Evolutionary conservation across 1,284 basidiomycete genomes (phyloP).

Genomic region (Farysia itapuensis): DNA sequence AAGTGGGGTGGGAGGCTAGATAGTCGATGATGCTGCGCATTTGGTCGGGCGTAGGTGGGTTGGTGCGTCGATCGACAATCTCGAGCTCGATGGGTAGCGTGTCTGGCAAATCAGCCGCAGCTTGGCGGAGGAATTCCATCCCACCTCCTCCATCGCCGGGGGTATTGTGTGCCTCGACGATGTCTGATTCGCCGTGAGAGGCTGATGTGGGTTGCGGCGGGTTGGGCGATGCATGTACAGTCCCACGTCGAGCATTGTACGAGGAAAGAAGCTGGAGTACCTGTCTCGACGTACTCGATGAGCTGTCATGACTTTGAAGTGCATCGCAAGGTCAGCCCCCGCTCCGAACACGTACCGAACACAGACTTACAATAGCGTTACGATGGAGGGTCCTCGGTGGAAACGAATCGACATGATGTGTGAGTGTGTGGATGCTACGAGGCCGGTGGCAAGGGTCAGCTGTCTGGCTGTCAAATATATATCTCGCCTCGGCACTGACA

Average conservation of each 20-base stretch:
- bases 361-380: slow-evolving; percentile 30
- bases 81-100: slow-evolving; percentile 12
- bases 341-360: neutral
- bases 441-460: too few species aligned
- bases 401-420: slow-evolving; percentile 37
- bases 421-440: too few species aligned
- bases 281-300: slow-evolving; percentile 15
- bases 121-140: slow-evolving; percentile 10
- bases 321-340: too few species aligned
- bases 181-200: slow-evolving; percentile 12
- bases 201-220: neutral
- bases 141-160: slow-evolving; percentile 7
- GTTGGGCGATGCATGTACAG: neutral
- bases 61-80: slow-evolving; percentile 13
- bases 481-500: neutral
- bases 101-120: slow-evolving; percentile 8
- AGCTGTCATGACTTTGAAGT: slow-evolving; percentile 13
- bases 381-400: slow-evolving; percentile 25
- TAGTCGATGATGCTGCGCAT: slow-evolving; percentile 28
- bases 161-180: slow-evolving; percentile 9
- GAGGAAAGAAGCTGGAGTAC: slow-evolving; percentile 15
- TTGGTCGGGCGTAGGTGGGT: slow-evolving; percentile 29
- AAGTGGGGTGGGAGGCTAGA: slow-evolving; percentile 6
- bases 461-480: neutral
- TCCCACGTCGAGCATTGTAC: slow-evolving; percentile 2